Base-by-base conservation (phyloP, 192 early-diverging fungal species). In the Allomyces javanicus region DNA sequence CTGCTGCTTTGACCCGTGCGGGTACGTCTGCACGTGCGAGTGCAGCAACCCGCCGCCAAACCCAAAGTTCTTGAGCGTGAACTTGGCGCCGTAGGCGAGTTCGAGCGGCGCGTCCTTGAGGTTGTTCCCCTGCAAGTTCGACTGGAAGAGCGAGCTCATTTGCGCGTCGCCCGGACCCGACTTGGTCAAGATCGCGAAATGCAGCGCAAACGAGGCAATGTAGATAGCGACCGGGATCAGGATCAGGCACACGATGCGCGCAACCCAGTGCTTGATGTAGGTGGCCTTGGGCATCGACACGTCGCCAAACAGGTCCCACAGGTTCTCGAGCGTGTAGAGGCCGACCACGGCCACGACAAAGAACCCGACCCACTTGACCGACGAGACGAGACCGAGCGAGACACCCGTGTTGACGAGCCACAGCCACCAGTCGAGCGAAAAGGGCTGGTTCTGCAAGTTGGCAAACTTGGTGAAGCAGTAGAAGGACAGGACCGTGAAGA, bases 141-240 rank as follows among this genome's bases (percentile, higher is more conserved):
- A 91, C 73, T 99, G 96, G 79, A 99, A 99, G n/a, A 94, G 75
- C 7, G 92, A 91, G 71, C 88, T 87, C 96, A 99, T 99, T 62
- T 86, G 83, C 21, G 87, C 86, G 74, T 96, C 91, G 7, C 94
- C 94, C 4, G 86, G 75, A 0, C 96, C 96, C 27, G 79, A 84
- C 62, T 80, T 76, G 69, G 79, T 82, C 44, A 99, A 75, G 24
- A 99, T 81, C 43, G 81, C 73, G 78, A 99, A 99, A 76, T 99
- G 96, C 10, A 93, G 64, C 63, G 72, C 76, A 70, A 99, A 99
- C 33, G 83, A 80, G 23, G 86, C 66, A 63, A 92, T 75, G 74
- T 99, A 99, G 33, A 99, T 81, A 0, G 74, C 62, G 55, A 90
- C 74, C 19, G 96, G 96, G 22, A 94, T 55, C 7, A 86, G 74